Conservation (phyloP, 768 basidiomycete genomes). For the Tylopilus sp. region DNA sequence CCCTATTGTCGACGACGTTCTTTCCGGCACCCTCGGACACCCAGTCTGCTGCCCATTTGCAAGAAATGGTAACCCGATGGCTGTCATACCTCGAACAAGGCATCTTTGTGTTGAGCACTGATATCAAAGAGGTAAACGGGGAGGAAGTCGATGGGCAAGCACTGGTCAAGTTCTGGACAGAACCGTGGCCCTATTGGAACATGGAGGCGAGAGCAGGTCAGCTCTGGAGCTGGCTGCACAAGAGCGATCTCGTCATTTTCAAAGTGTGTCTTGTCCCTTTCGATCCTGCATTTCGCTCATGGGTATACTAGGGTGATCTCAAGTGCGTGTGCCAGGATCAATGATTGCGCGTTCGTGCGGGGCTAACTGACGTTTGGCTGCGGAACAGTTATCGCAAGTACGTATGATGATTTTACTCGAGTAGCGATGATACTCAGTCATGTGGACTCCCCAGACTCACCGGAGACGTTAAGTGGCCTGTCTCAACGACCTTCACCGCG, state of each 20-base stretch:
- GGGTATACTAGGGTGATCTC: slow-evolving; percentile 67
- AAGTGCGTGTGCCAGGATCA: slow-evolving; percentile 58
- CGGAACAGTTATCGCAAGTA: slow-evolving; percentile 75
- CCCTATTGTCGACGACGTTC: slow-evolving; percentile 59
- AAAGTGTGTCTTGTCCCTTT: slow-evolving; percentile 47
- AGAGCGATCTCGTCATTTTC: slow-evolving; percentile 74
- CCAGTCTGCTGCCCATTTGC: slow-evolving; percentile 41
- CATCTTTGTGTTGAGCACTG: slow-evolving; percentile 60
- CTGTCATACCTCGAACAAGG: slow-evolving; percentile 63
- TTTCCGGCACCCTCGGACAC: slow-evolving; percentile 36
- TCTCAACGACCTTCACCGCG: slow-evolving; percentile 66
- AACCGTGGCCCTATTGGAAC: slow-evolving; percentile 73
- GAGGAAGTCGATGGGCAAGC: slow-evolving; percentile 24
- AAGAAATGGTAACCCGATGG: slow-evolving; percentile 69
- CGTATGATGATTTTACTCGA: slow-evolving; percentile 22
- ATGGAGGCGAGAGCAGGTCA: slow-evolving; percentile 51
- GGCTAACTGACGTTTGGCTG: slow-evolving; percentile 3
- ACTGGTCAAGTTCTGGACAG: slow-evolving; percentile 64
- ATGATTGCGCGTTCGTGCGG: not conserved
- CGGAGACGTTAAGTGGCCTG: slow-evolving; percentile 86
- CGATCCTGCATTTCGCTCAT: not conserved
- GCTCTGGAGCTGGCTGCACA: slow-evolving; percentile 48
- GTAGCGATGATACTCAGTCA: slow-evolving; percentile 1
- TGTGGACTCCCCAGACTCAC: slow-evolving; percentile 57
- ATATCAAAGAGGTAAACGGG: slow-evolving; percentile 26